phyloP scores from a whole-genome alignment of 2,329 filamentous ascomycete genomes.

The Aspergillus cejpii region DNA sequence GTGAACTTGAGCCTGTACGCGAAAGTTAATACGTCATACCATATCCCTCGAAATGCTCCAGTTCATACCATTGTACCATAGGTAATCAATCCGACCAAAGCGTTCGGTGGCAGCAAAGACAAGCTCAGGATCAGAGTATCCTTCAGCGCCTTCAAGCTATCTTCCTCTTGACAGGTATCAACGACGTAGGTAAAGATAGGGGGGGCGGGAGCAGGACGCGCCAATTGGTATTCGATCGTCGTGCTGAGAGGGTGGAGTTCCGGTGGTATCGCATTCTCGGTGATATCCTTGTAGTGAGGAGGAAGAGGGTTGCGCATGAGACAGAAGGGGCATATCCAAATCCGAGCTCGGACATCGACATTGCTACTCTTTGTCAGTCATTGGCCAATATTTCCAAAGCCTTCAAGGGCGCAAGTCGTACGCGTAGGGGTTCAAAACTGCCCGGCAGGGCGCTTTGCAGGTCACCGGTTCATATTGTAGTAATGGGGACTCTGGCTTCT shows the following conservation, averaged over 20 bases:
- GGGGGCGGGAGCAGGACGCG: slow-evolving; percentile 56
- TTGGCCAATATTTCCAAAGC: slow-evolving; percentile 6
- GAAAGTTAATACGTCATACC: slow-evolving; percentile 10
- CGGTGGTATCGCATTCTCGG: slow-evolving; percentile 57
- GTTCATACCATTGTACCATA: slow-evolving; percentile 76
- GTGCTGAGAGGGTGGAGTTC: slow-evolving; percentile 60
- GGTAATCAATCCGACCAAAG: slow-evolving; percentile 59
- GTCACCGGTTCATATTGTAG: slow-evolving; percentile 94
- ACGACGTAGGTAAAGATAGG: slow-evolving; percentile 64
- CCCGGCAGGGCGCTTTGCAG: slow-evolving; percentile 92
- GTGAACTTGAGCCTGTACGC: slow-evolving; percentile 74
- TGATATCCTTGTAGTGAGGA: slow-evolving; percentile 64
- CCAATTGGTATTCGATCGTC: slow-evolving; percentile 60
- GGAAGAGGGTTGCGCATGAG: slow-evolving; percentile 59
- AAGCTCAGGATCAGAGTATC: slow-evolving; percentile 62
- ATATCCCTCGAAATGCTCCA: slow-evolving; percentile 8
- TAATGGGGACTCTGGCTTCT: slow-evolving; percentile 78
- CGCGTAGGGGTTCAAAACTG: slow-evolving; percentile 96
- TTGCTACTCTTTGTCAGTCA: slow-evolving; percentile 42
- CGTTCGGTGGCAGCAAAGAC: slow-evolving; percentile 56
- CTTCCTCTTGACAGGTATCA: slow-evolving; percentile 63
- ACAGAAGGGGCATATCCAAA: slow-evolving; percentile 66
- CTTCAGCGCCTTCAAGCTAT: slow-evolving; percentile 60
- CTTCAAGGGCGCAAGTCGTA: slow-evolving; percentile 41
- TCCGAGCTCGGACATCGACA: slow-evolving; percentile 58